These are phyloP conservation scores for Theileria parva DNA, from an alignment of 169 alveolate species.

Conservation along the genomic window DNA sequence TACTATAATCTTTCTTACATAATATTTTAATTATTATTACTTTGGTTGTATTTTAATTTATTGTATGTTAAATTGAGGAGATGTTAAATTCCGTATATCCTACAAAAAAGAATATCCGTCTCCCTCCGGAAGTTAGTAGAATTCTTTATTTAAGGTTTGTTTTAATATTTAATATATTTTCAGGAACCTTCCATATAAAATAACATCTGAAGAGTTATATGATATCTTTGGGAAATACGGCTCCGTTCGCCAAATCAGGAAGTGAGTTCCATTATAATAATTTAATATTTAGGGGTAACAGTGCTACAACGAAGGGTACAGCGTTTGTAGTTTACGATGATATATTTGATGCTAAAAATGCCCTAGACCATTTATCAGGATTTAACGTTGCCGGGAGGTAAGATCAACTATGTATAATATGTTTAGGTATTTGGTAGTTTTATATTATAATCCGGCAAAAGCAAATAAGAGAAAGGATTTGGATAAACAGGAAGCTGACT, in stretches of 20 bases:
- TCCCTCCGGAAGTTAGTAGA: slow-evolving; percentile 68
- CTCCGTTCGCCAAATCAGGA: slow-evolving; percentile 96
- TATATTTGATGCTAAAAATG: slow-evolving; percentile 97
- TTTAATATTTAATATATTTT: background rate
- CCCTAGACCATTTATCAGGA: slow-evolving; percentile 97
- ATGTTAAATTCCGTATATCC: slow-evolving; percentile 59
- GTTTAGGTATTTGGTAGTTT: slow-evolving; percentile 78
- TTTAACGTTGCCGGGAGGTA: slow-evolving; percentile 96
- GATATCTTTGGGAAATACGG: slow-evolving; percentile 99
- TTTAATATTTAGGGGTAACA: slow-evolving; percentile 76
- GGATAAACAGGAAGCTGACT: slow-evolving; percentile 79
- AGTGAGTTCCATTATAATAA: slow-evolving; percentile 67
- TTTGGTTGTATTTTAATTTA: background rate
- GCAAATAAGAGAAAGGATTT: slow-evolving; percentile 81
- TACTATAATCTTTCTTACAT: background rate
- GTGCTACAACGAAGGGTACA: slow-evolving; percentile 91
- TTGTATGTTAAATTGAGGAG: background rate
- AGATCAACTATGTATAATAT: background rate
- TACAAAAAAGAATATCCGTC: slow-evolving; percentile 62
- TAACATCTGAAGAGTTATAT: slow-evolving; percentile 94
- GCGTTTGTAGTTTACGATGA: slow-evolving; percentile 98
- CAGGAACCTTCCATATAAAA: slow-evolving; percentile 85
- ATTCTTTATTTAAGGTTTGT: slow-evolving; percentile 65
- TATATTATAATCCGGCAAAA: slow-evolving; percentile 84
- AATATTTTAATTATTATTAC: background rate